Percentiles rank a stretch among this genome's conserved stretches.
These are phyloP conservation scores for Globisporangium rhizosaccharum DNA, from an alignment of 352 stramenopile genomes.

Conservation along the genomic window DNA sequence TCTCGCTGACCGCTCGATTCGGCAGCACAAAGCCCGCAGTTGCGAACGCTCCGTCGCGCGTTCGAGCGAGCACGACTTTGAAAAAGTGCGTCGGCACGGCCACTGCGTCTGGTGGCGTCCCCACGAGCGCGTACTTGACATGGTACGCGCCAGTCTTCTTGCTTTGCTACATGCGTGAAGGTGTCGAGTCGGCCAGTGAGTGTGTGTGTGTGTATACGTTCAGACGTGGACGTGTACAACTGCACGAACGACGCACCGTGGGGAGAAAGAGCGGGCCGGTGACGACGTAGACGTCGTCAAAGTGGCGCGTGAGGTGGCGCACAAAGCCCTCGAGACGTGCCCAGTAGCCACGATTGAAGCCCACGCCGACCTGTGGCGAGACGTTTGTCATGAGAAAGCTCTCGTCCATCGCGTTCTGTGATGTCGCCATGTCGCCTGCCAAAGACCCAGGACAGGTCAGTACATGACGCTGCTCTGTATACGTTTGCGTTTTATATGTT, in stretches of 20 bases:
- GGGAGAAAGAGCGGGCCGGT: conserved; percentile 93
- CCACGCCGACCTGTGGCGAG: conserved; percentile 86
- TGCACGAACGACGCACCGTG: conserved; percentile 25
- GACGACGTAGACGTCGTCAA: conserved; percentile 85
- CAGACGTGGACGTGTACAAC: neutral
- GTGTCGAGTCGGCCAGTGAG: neutral
- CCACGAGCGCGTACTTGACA: conserved; percentile 75
- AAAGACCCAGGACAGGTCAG: neutral
- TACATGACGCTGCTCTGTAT: neutral
- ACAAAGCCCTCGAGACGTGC: conserved; percentile 83
- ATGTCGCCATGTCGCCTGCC: conserved; percentile 81
- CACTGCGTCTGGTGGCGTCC: conserved; percentile 82
- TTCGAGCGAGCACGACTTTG: conserved; percentile 88
- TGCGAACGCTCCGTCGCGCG: conserved; percentile 52
- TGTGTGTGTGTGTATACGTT: neutral
- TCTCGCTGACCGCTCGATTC: conserved; percentile 80
- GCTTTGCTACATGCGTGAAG: conserved; percentile 40
- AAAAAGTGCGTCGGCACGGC: conserved; percentile 96
- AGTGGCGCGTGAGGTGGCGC: conserved; percentile 72
- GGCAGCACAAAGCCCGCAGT: conserved; percentile 92
- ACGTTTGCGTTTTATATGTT: neutral
- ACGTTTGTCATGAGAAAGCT: conserved; percentile 96
- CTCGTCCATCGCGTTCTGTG: conserved; percentile 84
- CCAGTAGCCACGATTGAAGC: conserved; percentile 89
- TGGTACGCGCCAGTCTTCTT: conserved; percentile 57